Conservation (phyloP, 1,284 basidiomycete genomes). For the Xanthoconium separans region DNA sequence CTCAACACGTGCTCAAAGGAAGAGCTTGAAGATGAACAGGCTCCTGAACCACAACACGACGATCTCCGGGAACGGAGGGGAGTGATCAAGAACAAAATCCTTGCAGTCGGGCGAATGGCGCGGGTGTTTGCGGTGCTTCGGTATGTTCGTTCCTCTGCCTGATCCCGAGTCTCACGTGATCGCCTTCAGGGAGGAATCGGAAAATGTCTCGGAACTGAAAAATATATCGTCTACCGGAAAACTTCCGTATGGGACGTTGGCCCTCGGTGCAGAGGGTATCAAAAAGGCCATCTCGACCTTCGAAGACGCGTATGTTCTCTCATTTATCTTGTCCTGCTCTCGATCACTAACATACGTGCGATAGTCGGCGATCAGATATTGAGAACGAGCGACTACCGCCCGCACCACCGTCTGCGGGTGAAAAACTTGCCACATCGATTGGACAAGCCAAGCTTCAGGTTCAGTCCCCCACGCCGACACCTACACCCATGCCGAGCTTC, state of each 20-base stretch:
- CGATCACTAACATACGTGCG: background rate
- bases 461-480: conserved; percentile 28
- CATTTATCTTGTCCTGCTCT: background rate
- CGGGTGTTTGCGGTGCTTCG: conserved; percentile 93
- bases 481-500: conserved; percentile 3
- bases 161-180: background rate
- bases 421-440: conserved; percentile 1
- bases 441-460: conserved; percentile 9
- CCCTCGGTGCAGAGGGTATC: conserved; percentile 91
- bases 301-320: conserved; percentile 84
- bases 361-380: conserved; percentile 93
- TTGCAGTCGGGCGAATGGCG: conserved; percentile 95
- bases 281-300: conserved; percentile 93
- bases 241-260: conserved; percentile 85
- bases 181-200: conserved; percentile 84
- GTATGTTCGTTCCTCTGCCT: conserved; percentile 43
- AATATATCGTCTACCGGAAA: conserved; percentile 76
- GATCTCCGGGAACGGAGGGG: conserved; percentile 73
- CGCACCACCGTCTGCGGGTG: conserved; percentile 42
- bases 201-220: conserved; percentile 96
- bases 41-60: conserved; percentile 42
- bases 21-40: conserved; percentile 79
- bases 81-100: conserved; percentile 95
- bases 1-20: conserved; percentile 93
- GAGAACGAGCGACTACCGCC: conserved; percentile 97